These are phyloP conservation scores for Eucalyptus sp. DNA, from an alignment of 345 rosid genomes.

Conservation along the genomic window DNA sequence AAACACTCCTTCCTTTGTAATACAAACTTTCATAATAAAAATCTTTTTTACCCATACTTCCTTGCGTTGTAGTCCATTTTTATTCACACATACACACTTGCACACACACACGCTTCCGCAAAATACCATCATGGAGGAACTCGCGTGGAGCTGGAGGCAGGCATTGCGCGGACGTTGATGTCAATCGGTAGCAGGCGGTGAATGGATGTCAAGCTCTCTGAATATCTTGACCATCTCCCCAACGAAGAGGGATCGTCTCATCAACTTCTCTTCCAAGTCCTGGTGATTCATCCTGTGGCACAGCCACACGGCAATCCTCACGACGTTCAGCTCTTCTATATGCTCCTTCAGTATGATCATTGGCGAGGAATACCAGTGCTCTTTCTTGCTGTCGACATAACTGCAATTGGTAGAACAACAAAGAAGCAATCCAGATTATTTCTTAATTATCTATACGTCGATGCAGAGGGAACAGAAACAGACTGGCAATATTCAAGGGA, in stretches of 20 bases:
- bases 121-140: background rate
- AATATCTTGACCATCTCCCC: too few species aligned
- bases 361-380: conserved; percentile 63
- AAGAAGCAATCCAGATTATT: background rate
- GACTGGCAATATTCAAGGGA: background rate
- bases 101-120: too few species aligned
- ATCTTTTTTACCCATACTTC: too few species aligned
- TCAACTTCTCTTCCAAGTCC: background rate
- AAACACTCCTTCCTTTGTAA: too few species aligned
- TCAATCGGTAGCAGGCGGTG: too few species aligned
- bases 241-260: too few species aligned
- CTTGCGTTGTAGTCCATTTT: too few species aligned
- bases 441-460: too few species aligned
- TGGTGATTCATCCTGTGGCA: background rate
- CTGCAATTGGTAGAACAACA: conserved; percentile 8
- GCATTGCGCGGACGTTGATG: too few species aligned
- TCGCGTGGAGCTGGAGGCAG: background rate
- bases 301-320: background rate
- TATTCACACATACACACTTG: too few species aligned
- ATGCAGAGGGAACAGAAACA: background rate
- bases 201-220: too few species aligned
- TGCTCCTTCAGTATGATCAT: background rate
- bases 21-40: too few species aligned
- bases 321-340: background rate
- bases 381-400: conserved; percentile 56